A percentile compares a stretch with the other conserved stretches of the same genome.
These are phyloP conservation scores for Fusarium avenaceum DNA, from an alignment of 2,329 filamentous ascomycete species.

Conservation along the genomic window DNA sequence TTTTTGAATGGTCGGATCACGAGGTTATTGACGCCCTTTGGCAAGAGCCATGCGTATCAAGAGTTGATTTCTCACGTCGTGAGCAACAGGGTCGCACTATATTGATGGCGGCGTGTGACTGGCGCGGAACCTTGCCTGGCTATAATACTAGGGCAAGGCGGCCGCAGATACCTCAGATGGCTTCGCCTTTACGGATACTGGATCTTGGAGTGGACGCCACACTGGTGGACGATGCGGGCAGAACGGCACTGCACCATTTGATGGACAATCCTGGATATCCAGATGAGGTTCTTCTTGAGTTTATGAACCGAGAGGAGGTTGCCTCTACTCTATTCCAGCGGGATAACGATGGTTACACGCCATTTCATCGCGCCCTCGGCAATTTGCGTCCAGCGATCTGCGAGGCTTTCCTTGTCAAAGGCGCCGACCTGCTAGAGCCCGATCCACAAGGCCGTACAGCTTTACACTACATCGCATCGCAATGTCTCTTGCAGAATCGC, in stretches of 20 bases:
- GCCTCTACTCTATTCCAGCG: slow-evolving; percentile 9
- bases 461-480: slow-evolving; percentile 34
- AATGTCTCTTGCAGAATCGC: slow-evolving; percentile 10
- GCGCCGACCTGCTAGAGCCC: slow-evolving; percentile 23
- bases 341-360: slow-evolving; percentile 23
- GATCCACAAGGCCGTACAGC: slow-evolving; percentile 32
- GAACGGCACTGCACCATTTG: slow-evolving; percentile 41
- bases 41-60: slow-evolving; percentile 30
- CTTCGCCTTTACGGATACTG: slow-evolving; percentile 24
- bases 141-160: neutral
- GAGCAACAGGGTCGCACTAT: slow-evolving; percentile 37
- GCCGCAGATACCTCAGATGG: neutral
- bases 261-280: slow-evolving; percentile 31
- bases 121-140: neutral
- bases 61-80: slow-evolving; percentile 38
- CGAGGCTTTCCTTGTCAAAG: slow-evolving; percentile 31
- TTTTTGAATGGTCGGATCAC: slow-evolving; percentile 30
- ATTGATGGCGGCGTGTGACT: slow-evolving; percentile 40
- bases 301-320: slow-evolving; percentile 33
- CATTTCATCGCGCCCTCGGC: slow-evolving; percentile 36
- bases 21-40: slow-evolving; percentile 4
- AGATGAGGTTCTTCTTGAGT: slow-evolving; percentile 23
- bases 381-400: slow-evolving; percentile 31
- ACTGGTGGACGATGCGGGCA: slow-evolving; percentile 29
- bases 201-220: slow-evolving; percentile 32